phyloP scores from a whole-genome alignment of 2,329 filamentous ascomycete genomes.

The Knufia petricola region DNA sequence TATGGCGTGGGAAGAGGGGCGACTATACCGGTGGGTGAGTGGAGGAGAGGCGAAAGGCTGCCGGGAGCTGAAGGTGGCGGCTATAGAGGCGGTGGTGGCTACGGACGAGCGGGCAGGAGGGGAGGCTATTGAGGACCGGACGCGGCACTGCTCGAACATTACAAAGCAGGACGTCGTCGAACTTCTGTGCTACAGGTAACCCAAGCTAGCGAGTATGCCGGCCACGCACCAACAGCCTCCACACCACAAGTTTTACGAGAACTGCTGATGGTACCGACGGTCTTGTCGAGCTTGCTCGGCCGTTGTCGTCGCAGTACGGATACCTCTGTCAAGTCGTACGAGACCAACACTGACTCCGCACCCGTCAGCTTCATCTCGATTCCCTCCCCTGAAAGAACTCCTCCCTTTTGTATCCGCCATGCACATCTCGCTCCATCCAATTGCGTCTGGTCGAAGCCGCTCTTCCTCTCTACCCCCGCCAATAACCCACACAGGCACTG shows the following conservation, averaged over 20 bases:
- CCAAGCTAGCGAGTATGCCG: too few relatives aligned
- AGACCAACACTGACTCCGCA: background rate
- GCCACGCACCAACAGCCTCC: too few relatives aligned
- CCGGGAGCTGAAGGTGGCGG: conserved; percentile 29
- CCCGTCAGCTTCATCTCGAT: background rate
- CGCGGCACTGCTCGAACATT: background rate
- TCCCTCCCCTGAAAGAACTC: too few relatives aligned
- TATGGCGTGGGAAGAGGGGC: conserved; percentile 30
- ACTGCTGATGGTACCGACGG: too few relatives aligned
- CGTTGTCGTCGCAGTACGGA: too few relatives aligned
- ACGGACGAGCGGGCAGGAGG: conserved; percentile 31
- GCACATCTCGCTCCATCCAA: background rate
- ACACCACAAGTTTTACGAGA: too few relatives aligned
- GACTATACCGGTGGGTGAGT: conserved; percentile 38
- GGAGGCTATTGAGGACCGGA: conserved; percentile 20
- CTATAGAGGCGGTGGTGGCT: conserved; percentile 30
- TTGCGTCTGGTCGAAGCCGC: background rate
- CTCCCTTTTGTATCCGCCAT: conserved; percentile 3
- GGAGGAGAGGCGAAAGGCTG: conserved; percentile 40
- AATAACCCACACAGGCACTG: background rate
- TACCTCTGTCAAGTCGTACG: too few relatives aligned
- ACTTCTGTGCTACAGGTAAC: background rate
- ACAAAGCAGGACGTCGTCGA: background rate
- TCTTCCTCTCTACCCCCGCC: conserved; percentile 2
- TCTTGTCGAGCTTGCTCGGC: too few relatives aligned